Base-by-base conservation (phyloP, 371 early-diverging fungal species). In the Phascolomyces articulosus region DNA sequence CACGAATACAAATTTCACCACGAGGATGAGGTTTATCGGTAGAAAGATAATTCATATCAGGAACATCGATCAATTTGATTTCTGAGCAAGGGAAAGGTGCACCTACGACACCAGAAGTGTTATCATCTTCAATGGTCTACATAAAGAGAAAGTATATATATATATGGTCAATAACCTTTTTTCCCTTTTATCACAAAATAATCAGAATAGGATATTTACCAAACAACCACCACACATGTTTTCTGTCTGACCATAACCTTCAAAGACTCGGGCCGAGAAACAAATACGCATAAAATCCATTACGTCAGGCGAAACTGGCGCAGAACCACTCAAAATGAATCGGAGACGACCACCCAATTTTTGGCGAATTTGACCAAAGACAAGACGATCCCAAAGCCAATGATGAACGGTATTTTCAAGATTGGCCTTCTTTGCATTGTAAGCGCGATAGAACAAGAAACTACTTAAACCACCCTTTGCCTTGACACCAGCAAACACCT, bases 201-300 rank as follows among this genome's bases (percentile, higher is more conserved):
- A 56, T 29, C 24, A 20, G 29, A 24, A 56, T 9, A 56, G 4
- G 21, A 11, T 0, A 15, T 64, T 53, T 73, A 78, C 78, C 71
- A 86, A 71, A 28, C 80, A 66, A 61, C 86, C 79, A 57, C 90
- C 90, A 10, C 93, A 95, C 26, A 87, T 85, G 27, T 91, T 88
- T 74, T 99, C 99, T 28, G 98, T 97, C 64, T 91, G 92, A 16
- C 99, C 98, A 80, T 96, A 98, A 13, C 98, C 98, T 78, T 98
- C 95, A 65, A 85, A 84, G 4, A 98, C 87, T 40, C 85, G 80
- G 57, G 88, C 86, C 51, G 90, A 90, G 73, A 98, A 92, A 74
- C 92, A 90, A 26, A 94, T 84, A 60, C 92, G 84, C 80, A 99
- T 80, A 71, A 96, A 98, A 70, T 93, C 87, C 65, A 95, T 78